Evolutionary conservation across 2,329 filamentous ascomycete genomes (phyloP), one percentile per base, ranked within the genome.

Genomic region (Alternaria hordeiaustralica): DNA sequence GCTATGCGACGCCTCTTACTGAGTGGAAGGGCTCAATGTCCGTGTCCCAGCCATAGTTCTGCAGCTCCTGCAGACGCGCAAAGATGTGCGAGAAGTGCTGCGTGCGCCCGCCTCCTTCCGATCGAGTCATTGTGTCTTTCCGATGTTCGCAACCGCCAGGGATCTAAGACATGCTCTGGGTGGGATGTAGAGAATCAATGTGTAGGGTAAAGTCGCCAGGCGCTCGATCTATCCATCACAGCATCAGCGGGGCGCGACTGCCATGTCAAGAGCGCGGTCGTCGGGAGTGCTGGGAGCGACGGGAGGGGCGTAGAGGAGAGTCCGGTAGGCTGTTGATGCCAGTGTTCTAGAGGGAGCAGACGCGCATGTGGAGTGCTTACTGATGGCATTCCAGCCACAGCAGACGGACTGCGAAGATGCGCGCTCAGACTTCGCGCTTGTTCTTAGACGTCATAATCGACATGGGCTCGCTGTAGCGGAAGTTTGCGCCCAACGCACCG

Each of bases 1-100:
- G 18, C 21, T 10, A 13, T n/a, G 18, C 11, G 54, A 33, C 28
- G 25, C 21, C n/a, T 59, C 77, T 64, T 63, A 81, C 82, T 36
- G 81, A 83, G 66, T 85, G 84, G 70, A 85, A 85, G 10, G 83
- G 83, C 53, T 78, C 73, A 20, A 81, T 77, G 53, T 82, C 76
- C n/a, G 76, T 65, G 59, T 80, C 74, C 79, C 79, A 82, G 55
- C 72, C 67, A 61, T 82, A 82, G 63, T 78, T 74, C 25, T 76
- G 77, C 20, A 82, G 71, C 68, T 81, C 79, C n/a, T 71, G 47
- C 58, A 82, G 72, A 12, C 79, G 75, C 63, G 72, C 66, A 36
- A 81, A 68, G 41, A 80, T 73, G 65, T 76, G 71, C 21, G 76
- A 60, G 63, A 78, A 76, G 68, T 67, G 71, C 44, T 72, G 71